phyloP scores from a whole-genome alignment of 2,329 filamentous ascomycete species.

The Volutella citrinella region DNA sequence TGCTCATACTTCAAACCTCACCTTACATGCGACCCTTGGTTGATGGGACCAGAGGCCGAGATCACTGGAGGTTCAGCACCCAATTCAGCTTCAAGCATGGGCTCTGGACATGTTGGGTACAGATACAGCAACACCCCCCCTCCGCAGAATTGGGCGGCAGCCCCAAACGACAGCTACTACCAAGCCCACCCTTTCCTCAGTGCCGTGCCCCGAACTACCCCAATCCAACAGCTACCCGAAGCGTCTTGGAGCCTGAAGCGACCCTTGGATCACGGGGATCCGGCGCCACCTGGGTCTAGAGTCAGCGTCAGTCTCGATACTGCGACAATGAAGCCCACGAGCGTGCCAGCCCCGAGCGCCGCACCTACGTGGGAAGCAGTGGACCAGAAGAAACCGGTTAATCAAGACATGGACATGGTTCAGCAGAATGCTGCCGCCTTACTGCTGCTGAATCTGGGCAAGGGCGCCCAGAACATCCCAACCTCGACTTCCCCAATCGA shows the following conservation, averaged over 20 bases:
- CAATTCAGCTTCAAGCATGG: conserved; percentile 26
- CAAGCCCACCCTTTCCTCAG: conserved; percentile 18
- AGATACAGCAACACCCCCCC: no score
- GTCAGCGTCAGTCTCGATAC: conserved; percentile 20
- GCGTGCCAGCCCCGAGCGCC: conserved; percentile 14
- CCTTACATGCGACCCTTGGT: conserved; percentile 21
- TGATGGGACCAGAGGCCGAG: conserved; percentile 18
- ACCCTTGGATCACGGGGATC: conserved; percentile 18
- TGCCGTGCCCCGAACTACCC: conserved; percentile 17
- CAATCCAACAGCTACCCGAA: conserved; percentile 7
- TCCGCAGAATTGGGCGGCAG: no score
- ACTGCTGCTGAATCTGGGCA: conserved; percentile 20
- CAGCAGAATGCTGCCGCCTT: conserved; percentile 21
- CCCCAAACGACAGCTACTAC: conserved; percentile 13
- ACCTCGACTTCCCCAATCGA: neutral
- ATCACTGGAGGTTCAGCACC: conserved; percentile 21
- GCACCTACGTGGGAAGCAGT: conserved; percentile 5
- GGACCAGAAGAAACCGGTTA: no score
- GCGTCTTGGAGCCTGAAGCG: conserved; percentile 20
- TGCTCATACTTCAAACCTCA: conserved; percentile 15
- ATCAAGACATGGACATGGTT: conserved; percentile 12
- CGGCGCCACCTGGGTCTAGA: no score
- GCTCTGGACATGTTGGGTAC: conserved; percentile 24
- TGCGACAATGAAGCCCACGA: no score
- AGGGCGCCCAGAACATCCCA: neutral